These are phyloP conservation scores for Phellopilus nigrolimitatus DNA, from an alignment of 1,284 basidiomycete genomes.

Conservation along the genomic window DNA sequence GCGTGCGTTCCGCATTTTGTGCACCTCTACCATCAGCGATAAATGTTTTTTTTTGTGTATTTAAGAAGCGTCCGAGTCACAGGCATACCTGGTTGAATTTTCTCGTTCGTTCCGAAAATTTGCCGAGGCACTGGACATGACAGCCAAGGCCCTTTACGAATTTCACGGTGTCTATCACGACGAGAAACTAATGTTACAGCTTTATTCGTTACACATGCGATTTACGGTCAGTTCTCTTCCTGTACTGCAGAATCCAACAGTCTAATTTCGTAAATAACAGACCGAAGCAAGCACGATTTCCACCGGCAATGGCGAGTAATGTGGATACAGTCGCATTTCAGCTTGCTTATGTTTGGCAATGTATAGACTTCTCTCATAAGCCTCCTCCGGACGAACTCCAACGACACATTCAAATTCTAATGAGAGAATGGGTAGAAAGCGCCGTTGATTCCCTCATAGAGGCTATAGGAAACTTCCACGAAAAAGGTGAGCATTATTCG, in stretches of 20 bases:
- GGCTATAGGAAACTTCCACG: not conserved
- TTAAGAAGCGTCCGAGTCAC: not conserved
- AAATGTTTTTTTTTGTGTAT: not conserved
- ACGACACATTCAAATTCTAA: not conserved
- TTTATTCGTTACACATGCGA: not conserved
- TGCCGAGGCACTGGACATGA: slow-evolving; percentile 1
- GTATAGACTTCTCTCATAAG: not conserved
- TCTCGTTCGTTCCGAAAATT: not conserved
- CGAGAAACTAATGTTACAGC: slow-evolving; percentile 1
- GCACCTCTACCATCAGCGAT: not conserved
- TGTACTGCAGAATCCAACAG: not conserved
- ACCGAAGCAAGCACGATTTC: not conserved
- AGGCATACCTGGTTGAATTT: not conserved
- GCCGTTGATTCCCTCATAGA: not conserved
- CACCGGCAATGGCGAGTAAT: not conserved
- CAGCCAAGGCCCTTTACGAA: not conserved
- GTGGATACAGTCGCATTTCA: not conserved
- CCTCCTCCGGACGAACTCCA: not conserved
- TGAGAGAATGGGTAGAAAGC: not conserved
- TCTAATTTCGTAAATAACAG: not conserved
- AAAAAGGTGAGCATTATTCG: not conserved
- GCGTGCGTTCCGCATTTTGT: not conserved
- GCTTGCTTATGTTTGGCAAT: not conserved
- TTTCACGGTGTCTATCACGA: slow-evolving; percentile 4
- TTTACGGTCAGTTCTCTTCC: not conserved